Conservation (phyloP, 768 basidiomycete genomes). For the Cystobasidium onofrii region DNA sequence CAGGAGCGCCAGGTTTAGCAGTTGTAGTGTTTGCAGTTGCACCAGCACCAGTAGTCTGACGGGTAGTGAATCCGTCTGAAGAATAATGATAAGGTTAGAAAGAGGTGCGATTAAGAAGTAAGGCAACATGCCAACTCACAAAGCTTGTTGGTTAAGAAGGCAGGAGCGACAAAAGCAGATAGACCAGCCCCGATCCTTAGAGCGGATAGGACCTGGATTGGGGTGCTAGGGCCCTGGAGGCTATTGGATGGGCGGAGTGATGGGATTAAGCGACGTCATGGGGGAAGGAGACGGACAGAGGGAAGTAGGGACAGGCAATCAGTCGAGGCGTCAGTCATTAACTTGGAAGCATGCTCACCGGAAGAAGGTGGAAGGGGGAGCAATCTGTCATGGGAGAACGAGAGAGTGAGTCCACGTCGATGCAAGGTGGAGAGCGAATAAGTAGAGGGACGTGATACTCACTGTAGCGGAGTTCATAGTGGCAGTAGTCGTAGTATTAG, state of each 20-base stretch:
- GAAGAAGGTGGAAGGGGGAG: conserved; percentile 27
- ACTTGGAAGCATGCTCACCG: neutral
- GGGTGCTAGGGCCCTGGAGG: conserved; percentile 16
- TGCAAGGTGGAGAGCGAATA: neutral
- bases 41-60: neutral
- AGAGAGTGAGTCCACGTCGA: neutral
- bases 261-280: neutral
- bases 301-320: too few relatives aligned
- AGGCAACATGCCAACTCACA: neutral
- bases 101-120: neutral
- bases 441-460: neutral
- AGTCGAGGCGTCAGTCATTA: neutral
- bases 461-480: conserved; percentile 1
- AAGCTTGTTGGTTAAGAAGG: conserved; percentile 22
- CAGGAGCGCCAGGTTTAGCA: conserved; percentile 21
- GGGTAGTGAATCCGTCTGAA: conserved; percentile 29
- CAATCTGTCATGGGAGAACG: neutral
- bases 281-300: neutral
- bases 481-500: neutral
- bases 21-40: conserved; percentile 26
- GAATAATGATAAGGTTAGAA: neutral
- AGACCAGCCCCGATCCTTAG: conserved; percentile 26
- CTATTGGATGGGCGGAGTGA: neutral
- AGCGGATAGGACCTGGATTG: conserved; percentile 27
- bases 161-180: conserved; percentile 23